Evolutionary conservation across 441 rosid species (phyloP), one percentile per base, ranked within the genome.

Genomic region (Eruca vesicaria): DNA sequence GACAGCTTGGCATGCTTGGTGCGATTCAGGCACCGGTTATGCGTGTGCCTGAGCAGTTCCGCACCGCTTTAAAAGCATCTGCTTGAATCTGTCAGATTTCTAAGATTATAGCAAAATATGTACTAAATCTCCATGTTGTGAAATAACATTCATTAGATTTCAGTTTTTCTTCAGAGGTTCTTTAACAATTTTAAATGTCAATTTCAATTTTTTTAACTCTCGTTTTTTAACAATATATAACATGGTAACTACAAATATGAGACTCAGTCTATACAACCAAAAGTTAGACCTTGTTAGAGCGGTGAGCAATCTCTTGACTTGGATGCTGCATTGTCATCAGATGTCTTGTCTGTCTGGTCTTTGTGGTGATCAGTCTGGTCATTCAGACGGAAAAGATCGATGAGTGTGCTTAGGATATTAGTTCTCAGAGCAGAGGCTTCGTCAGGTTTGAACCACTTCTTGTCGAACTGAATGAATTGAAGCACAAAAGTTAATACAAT

Each of bases 1-100:
- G 99, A 53, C 99, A 94, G 84, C 98, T 94, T 36, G 99, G 99
- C 74, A 87, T 87, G 58, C 88, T 80, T 0, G 94, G 96, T 35
- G 59, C 78, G 5, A 41, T 86, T 63, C 89, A 85, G 68, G 91
- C 90, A 48, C 99, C 97, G 0, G 52, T 84, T 28, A 92, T 92
- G 55, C 90, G 91, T 9, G 89, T 89, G 35, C 98, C 99, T 0
- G 90, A 86, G 61, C 84, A 84, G 80, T 92, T 90, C 81, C 85
- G 85, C 73, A 72, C 78, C 35, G 87, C 88, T 69, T 64, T 95
- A 67, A 84, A 78, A 45, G 75, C 77, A 10, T 72, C 81, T 18
- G 56, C 21, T 67, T 78, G 26, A 48, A 72, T 61, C 26, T 19
- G 9, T 45, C 6, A 57, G 5, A 23, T 63, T 50, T 12, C 29